Evolutionary conservation across 2,329 filamentous ascomycete genomes (phyloP).

Genomic region (Cryphonectria carpinicola): DNA sequence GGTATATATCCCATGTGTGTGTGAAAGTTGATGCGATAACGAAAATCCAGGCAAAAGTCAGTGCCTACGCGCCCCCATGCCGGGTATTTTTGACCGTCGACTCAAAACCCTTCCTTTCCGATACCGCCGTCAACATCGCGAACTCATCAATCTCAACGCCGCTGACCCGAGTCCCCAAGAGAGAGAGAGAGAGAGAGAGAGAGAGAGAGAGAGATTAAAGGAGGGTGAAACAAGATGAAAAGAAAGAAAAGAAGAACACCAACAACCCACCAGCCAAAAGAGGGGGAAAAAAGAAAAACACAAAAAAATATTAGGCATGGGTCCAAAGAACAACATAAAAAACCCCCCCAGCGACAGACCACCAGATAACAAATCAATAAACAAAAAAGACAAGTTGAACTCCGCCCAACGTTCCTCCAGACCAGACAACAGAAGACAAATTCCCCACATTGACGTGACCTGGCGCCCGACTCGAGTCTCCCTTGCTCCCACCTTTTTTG

Average conservation of each 20-base stretch:
- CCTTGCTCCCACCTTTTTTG: constrained; percentile 19
- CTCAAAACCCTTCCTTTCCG: constrained; percentile 12
- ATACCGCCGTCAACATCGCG: constrained; percentile 6
- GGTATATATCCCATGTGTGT: not conserved
- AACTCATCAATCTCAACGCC: constrained; percentile 7
- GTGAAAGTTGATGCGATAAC: constrained; percentile 15
- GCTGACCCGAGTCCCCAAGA: not conserved
- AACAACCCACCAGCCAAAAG: constrained; percentile 7
- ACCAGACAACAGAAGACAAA: constrained; percentile 23
- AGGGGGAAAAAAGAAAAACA: not conserved
- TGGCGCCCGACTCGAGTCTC: constrained; percentile 28
- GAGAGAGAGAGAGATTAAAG: constrained; percentile 1
- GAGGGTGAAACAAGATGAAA: not conserved
- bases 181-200: not conserved
- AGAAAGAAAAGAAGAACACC: constrained; percentile 6
- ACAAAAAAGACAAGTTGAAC: constrained; percentile 24
- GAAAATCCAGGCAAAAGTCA: constrained; percentile 4
- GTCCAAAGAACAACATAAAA: not conserved
- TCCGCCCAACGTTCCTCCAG: constrained; percentile 26
- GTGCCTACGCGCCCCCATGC: constrained; percentile 24
- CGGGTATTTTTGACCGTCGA: constrained; percentile 21
- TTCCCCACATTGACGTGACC: constrained; percentile 22
- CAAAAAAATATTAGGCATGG: constrained; percentile 16
- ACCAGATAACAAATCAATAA: constrained; percentile 17
- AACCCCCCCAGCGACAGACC: constrained; percentile 9